A percentile compares a stretch with the other conserved stretches of the same genome.
Evolutionary conservation across 768 basidiomycete genomes (phyloP).

Genomic region (Phanerodontia chrysosporium): DNA sequence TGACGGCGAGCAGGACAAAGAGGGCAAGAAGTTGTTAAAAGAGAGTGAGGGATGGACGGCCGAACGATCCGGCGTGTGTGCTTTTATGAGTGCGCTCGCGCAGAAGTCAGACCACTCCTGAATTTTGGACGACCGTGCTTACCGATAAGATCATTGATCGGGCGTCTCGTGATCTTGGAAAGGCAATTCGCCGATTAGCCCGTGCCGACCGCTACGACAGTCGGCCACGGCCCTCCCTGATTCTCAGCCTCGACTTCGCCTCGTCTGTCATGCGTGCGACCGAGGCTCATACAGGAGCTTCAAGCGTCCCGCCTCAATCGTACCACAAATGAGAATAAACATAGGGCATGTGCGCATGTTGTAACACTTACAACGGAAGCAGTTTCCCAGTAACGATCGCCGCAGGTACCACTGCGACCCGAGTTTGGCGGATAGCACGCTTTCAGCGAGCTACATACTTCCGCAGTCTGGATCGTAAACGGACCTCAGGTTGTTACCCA

Average conservation of each 20-base stretch:
- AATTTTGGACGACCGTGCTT: constrained; percentile 6
- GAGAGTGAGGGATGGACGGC: neutral
- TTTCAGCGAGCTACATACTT: too few species aligned
- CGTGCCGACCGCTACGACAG: neutral
- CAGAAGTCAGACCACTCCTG: constrained; percentile 19
- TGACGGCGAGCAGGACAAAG: neutral
- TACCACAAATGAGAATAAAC: too few species aligned
- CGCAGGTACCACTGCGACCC: too few species aligned
- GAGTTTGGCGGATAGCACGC: too few species aligned
- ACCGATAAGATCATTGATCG: constrained; percentile 5
- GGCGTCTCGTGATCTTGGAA: neutral
- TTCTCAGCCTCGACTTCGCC: neutral
- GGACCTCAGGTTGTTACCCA: too few species aligned
- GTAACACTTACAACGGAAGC: too few species aligned
- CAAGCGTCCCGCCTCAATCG: too few species aligned
- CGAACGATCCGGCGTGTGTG: neutral
- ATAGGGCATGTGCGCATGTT: too few species aligned
- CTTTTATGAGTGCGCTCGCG: constrained; percentile 13
- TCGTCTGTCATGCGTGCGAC: too few species aligned
- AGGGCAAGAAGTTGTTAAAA: neutral
- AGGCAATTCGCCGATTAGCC: neutral
- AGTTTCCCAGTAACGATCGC: too few species aligned
- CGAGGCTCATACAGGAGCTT: too few species aligned
- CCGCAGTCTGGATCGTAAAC: too few species aligned
- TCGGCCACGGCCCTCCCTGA: neutral